These are phyloP conservation scores for Mycena metata DNA, from an alignment of 768 basidiomycete species.

Conservation along the genomic window DNA sequence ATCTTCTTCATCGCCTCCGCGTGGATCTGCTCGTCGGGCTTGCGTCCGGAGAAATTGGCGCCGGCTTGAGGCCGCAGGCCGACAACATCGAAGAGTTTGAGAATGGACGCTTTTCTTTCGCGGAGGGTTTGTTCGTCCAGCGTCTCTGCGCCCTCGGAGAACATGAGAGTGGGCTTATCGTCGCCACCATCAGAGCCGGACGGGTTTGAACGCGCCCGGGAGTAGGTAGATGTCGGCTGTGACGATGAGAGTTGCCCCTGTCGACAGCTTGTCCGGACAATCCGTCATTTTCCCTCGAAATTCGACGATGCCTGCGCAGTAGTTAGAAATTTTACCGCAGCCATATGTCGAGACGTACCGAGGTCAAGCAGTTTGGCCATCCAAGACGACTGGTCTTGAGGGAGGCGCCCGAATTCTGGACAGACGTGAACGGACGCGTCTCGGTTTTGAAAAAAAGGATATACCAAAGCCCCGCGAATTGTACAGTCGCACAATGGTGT, in stretches of 20 bases:
- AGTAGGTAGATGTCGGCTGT: conserved; percentile 81
- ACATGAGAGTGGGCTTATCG: conserved; percentile 54
- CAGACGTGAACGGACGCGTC: conserved; percentile 13
- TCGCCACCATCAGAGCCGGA: conserved; percentile 52
- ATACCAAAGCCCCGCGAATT: conserved; percentile 77
- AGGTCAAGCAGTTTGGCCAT: conserved; percentile 80
- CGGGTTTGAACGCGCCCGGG: conserved; percentile 73
- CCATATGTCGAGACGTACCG: conserved; percentile 54
- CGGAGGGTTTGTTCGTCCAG: conserved; percentile 82
- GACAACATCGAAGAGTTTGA: conserved; percentile 79
- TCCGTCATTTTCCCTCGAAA: conserved; percentile 83
- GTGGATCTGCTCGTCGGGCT: conserved; percentile 51
- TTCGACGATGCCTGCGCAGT: conserved; percentile 67
- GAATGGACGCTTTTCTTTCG: conserved; percentile 82
- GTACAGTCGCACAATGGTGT: conserved; percentile 76
- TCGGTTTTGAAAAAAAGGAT: conserved; percentile 25
- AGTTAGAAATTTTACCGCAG: conserved; percentile 8
- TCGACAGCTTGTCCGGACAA: conserved; percentile 77
- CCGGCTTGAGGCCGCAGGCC: conserved; percentile 75
- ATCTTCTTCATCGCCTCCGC: conserved; percentile 59
- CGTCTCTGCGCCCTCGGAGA: conserved; percentile 87
- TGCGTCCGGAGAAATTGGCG: conserved; percentile 51
- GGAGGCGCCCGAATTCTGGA: conserved; percentile 82
- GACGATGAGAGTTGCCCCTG: conserved; percentile 84
- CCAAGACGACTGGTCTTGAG: conserved; percentile 79